These are phyloP conservation scores for Rosa persica DNA, from an alignment of 306 rosid species.

Conservation along the genomic window DNA sequence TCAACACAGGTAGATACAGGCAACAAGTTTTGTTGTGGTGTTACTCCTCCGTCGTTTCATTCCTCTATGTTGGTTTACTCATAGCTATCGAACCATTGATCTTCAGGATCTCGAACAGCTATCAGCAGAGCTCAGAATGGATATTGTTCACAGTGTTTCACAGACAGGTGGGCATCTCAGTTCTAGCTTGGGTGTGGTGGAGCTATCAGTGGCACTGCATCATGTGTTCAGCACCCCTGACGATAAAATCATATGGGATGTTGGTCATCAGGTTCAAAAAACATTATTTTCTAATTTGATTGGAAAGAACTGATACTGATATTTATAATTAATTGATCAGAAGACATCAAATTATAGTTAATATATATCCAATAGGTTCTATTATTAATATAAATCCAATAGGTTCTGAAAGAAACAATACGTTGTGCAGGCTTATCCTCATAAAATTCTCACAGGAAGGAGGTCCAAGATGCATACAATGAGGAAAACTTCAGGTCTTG, in stretches of 20 bases:
- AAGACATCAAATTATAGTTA: slow-evolving; percentile 1
- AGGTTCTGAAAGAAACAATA: slow-evolving; percentile 32
- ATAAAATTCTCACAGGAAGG: slow-evolving; percentile 95
- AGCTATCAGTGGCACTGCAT: slow-evolving; percentile 78
- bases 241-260: slow-evolving; percentile 94
- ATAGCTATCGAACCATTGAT: neutral
- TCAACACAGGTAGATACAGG: slow-evolving; percentile 45
- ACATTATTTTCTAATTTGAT: neutral
- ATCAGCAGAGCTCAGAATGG: slow-evolving; percentile 80
- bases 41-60: neutral
- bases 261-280: slow-evolving; percentile 79
- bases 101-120: slow-evolving; percentile 81
- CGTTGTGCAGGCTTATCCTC: slow-evolving; percentile 76
- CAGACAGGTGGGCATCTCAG: slow-evolving; percentile 89
- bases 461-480: slow-evolving; percentile 81
- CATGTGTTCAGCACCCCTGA: slow-evolving; percentile 84
- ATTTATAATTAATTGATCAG: neutral
- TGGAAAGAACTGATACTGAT: neutral
- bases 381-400: neutral
- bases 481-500: slow-evolving; percentile 89
- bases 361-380: slow-evolving; percentile 26
- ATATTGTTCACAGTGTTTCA: slow-evolving; percentile 65
- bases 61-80: neutral
- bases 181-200: slow-evolving; percentile 93
- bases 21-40: neutral